Percentiles rank a stretch among this genome's conserved stretches.
Evolutionary conservation across 1,139 yeast species (phyloP).

Genomic region (Candida pseudoviswanathii): DNA sequence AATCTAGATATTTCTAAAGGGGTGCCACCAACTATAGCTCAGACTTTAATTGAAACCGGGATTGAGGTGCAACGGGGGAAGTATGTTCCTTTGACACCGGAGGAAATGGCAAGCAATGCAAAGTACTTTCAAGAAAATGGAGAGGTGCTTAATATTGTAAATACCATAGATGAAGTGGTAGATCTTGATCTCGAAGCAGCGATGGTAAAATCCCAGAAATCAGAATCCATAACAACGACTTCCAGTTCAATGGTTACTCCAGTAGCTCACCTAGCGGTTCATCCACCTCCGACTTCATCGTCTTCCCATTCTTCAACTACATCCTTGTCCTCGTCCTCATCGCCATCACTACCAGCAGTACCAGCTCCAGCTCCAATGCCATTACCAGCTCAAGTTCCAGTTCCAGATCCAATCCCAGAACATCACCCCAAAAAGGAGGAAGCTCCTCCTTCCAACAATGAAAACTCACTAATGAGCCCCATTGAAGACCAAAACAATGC

Average conservation of each 20-base stretch:
- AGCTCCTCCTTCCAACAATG: background rate
- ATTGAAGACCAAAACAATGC: background rate
- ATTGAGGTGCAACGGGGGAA: slow-evolving; percentile 48
- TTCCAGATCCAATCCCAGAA: background rate
- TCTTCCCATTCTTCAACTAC: background rate
- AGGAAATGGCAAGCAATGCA: slow-evolving; percentile 39
- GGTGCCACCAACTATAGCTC: slow-evolving; percentile 51
- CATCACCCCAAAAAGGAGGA: background rate
- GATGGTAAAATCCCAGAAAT: background rate
- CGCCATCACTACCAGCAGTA: background rate
- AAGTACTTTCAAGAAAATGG: slow-evolving; percentile 44
- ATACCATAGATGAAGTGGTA: slow-evolving; percentile 22
- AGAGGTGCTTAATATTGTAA: slow-evolving; percentile 20
- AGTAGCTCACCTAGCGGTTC: too few relatives aligned
- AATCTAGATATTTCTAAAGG: slow-evolving; percentile 54
- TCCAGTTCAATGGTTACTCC: background rate
- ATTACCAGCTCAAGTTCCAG: background rate
- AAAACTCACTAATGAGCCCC: slow-evolving; percentile 1
- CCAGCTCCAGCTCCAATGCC: slow-evolving; percentile 14
- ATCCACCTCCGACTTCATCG: background rate
- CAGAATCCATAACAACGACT: background rate
- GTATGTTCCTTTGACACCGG: slow-evolving; percentile 43
- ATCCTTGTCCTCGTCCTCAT: background rate
- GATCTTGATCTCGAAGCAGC: slow-evolving; percentile 22
- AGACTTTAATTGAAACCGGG: slow-evolving; percentile 47